Percentiles rank a stretch among this genome's conserved stretches.
phyloP scores from a whole-genome alignment of 2,329 filamentous ascomycete genomes.

The Lanzia echinophila region DNA sequence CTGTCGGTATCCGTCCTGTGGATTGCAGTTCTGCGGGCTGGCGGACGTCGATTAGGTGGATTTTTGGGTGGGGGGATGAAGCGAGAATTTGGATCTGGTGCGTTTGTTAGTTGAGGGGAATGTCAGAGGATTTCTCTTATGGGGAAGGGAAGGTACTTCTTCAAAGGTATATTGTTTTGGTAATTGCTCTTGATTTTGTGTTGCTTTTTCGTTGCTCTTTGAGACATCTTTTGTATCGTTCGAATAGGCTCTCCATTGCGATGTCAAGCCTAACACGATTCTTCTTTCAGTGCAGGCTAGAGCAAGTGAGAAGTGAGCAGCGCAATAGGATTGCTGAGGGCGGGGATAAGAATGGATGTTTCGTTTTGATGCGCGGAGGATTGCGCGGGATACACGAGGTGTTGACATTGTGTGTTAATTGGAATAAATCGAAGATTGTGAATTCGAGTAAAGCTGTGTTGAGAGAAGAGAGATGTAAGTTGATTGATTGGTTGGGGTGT shows the following conservation, averaged over 20 bases:
- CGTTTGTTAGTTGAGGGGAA: background rate
- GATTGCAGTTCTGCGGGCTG: constrained; percentile 60
- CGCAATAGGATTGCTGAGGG: background rate
- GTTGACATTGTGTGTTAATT: background rate
- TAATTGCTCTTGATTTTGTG: no score
- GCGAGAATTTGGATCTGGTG: background rate
- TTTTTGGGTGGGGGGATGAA: background rate
- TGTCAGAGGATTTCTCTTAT: no score
- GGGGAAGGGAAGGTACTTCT: background rate
- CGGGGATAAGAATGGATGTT: background rate
- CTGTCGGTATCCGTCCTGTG: constrained; percentile 69
- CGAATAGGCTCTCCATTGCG: no score
- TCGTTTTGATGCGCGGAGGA: background rate
- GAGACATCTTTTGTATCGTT: no score
- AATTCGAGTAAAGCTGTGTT: no score
- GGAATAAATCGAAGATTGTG: background rate
- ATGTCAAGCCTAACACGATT: no score
- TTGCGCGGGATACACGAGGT: background rate
- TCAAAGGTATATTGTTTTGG: background rate
- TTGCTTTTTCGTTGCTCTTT: no score
- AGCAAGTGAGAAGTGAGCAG: no score
- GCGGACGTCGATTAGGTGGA: constrained; percentile 47
- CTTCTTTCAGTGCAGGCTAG: no score
- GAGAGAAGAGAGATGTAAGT: no score
- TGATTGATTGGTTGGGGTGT: background rate